These are phyloP conservation scores for Penicillium sp. DNA, from an alignment of 2,329 filamentous ascomycete genomes.

Conservation along the genomic window DNA sequence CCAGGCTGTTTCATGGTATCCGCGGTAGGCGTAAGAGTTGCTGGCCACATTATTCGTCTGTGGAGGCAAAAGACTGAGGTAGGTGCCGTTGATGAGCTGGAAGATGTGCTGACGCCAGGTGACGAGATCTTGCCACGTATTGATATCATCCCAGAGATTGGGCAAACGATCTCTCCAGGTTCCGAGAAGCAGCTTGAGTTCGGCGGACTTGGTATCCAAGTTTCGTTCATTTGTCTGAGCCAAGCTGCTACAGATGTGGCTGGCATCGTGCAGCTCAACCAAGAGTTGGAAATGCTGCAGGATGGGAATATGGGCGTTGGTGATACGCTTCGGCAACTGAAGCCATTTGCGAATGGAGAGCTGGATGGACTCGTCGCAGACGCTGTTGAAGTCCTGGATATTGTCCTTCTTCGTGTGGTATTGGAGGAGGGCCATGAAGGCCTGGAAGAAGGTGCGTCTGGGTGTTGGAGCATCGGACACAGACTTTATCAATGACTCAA, in stretches of 20 bases:
- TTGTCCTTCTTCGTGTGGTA: constrained; percentile 85
- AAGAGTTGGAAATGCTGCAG: constrained; percentile 97
- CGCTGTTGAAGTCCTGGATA: constrained; percentile 75
- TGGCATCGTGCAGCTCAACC: constrained; percentile 95
- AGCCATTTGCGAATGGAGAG: constrained; percentile 98
- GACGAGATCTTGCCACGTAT: constrained; percentile 98
- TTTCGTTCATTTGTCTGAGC: constrained; percentile 79
- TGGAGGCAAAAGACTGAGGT: constrained; percentile 77
- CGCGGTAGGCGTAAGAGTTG: constrained; percentile 92
- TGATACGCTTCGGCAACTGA: constrained; percentile 89
- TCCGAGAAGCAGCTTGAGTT: constrained; percentile 87
- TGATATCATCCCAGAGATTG: constrained; percentile 99
- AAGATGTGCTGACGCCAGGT: constrained; percentile 99
- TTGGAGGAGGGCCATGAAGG: constrained; percentile 95
- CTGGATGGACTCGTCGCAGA: constrained; percentile 96
- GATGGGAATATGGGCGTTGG: constrained; percentile 90
- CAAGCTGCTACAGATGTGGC: constrained; percentile 90
- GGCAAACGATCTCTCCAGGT: constrained; percentile 94
- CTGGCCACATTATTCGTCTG: constrained; percentile 79
- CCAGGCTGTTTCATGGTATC: constrained; percentile 98
- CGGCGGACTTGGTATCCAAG: constrained; percentile 88
- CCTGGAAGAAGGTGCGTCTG: constrained; percentile 91
- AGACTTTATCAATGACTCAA: constrained; percentile 92
- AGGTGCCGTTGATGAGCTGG: constrained; percentile 91
- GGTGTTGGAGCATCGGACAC: constrained; percentile 97